Conservation (phyloP, 768 basidiomycete genomes). For the Suillus subalutaceus region DNA sequence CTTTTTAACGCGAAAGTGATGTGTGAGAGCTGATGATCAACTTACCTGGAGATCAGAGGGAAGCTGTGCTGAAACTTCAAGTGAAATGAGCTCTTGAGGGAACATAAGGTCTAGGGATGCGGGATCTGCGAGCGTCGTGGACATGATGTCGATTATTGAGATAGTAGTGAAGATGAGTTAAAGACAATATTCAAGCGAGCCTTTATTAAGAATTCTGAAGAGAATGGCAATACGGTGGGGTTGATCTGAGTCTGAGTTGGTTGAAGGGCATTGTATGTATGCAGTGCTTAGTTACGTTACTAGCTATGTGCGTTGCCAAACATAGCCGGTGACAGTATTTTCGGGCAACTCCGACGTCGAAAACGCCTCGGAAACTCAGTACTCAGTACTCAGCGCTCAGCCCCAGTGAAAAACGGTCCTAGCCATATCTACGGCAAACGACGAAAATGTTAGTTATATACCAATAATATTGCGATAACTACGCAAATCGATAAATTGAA, state of each 20-base stretch:
- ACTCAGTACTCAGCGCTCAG: no score
- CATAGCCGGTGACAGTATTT: no score
- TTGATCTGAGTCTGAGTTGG: neutral
- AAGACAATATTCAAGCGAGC: slow-evolving; percentile 8
- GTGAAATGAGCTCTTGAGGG: slow-evolving; percentile 68
- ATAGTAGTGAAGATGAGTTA: slow-evolving; percentile 4
- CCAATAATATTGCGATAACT: no score
- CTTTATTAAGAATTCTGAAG: slow-evolving; percentile 8
- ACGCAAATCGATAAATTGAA: no score
- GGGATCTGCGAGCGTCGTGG: slow-evolving; percentile 51
- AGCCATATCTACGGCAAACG: no score
- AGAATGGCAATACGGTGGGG: slow-evolving; percentile 3
- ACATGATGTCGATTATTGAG: slow-evolving; percentile 13
- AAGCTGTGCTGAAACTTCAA: slow-evolving; percentile 59
- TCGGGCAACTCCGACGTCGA: no score
- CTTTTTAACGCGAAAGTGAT: neutral
- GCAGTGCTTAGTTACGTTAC: no score
- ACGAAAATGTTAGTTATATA: no score
- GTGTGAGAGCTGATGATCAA: slow-evolving; percentile 21
- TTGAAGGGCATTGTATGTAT: slow-evolving; percentile 7
- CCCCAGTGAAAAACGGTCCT: no score
- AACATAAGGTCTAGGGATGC: slow-evolving; percentile 77
- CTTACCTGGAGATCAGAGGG: slow-evolving; percentile 72
- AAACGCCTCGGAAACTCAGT: no score
- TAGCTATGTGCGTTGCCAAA: no score